A percentile compares a stretch with the other conserved stretches of the same genome.
phyloP scores from a whole-genome alignment of 83 land plant genomes.

The Picea abies region DNA sequence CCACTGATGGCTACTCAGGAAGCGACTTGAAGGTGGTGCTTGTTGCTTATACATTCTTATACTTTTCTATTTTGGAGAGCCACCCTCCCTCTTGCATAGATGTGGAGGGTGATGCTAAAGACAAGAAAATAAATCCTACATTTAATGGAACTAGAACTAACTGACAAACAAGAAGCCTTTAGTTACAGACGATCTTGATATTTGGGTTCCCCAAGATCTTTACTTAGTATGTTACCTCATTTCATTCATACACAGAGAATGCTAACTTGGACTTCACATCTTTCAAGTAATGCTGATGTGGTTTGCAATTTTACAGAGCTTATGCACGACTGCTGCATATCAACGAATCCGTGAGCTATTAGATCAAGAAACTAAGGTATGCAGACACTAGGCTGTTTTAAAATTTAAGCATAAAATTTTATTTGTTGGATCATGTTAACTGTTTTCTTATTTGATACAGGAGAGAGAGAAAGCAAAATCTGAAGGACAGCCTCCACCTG shows the following conservation, averaged over 20 bases:
- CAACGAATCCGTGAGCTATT: constrained; percentile 17
- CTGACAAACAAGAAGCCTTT: neutral
- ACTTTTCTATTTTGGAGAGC: neutral
- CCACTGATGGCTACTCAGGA: constrained; percentile 90
- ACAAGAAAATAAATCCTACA: neutral
- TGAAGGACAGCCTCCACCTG: constrained; percentile 14
- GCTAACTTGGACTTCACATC: neutral
- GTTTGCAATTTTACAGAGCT: constrained; percentile 14
- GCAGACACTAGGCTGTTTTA: neutral
- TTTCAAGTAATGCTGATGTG: neutral
- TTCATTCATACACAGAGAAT: neutral
- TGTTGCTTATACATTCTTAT: neutral
- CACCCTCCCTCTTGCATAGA: neutral
- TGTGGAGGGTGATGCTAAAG: neutral
- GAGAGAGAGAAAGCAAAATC: constrained; percentile 17
- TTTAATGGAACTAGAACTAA: neutral
- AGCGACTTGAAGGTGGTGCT: constrained; percentile 81
- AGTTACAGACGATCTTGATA: neutral
- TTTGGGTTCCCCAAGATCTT: neutral
- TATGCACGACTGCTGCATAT: constrained; percentile 19
- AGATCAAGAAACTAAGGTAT: constrained; percentile 16
- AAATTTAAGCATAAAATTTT: neutral
- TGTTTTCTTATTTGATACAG: neutral
- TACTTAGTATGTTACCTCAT: neutral
- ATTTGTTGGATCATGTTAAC: neutral